Evolutionary conservation across 1,139 yeast genomes (phyloP), one percentile per base, ranked within the genome.

Genomic region (Yamadazyma membranifaciens): DNA sequence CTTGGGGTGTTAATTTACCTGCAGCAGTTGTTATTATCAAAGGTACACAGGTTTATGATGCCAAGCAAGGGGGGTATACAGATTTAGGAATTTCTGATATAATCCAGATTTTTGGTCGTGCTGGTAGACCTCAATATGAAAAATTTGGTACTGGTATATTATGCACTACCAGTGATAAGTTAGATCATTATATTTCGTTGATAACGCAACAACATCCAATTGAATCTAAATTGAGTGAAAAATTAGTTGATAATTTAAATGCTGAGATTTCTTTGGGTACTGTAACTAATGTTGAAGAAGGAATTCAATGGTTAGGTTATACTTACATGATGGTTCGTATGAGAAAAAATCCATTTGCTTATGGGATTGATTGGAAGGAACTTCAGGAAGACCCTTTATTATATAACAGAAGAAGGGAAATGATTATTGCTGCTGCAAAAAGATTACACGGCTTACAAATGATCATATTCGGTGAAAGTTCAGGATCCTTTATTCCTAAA

Each of bases 1-100:
- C 99, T 0, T 94, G 99, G 99, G 99, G 99, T 76, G 98, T 94
- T 12, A 94, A 94, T 57, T 70, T 94, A 45, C 98, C 99, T 2
- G 98, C 98, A 6, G 98, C 97, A 3, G 96, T 91, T 33, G 99
- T 94, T 20, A 87, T 94, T 48, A 82, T 94, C 39, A 91, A 92
- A 57, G 98, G 99, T 1, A 94, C 99, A 0, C 96, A 89, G 56
- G 88, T 94, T 0, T 94, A 94, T 58, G 95, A 94, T 60, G 79
- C 98, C 0, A 88, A 91, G 56, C 87, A 85, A 43, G 98, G 98
- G 72, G 97, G 98, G 0, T 88, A 83, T 59, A 81, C 84, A 3
- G 98, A 94, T 57, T 71, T 94, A 41, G 97, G 98, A 2, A 91
- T 94, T 15, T 86, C 97, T 0, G 99, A 94, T 65, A 96, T 94